A percentile compares a stretch with the other conserved stretches of the same genome.
phyloP scores from a whole-genome alignment of 1,284 basidiomycete species.

The Mycena sp. region DNA sequence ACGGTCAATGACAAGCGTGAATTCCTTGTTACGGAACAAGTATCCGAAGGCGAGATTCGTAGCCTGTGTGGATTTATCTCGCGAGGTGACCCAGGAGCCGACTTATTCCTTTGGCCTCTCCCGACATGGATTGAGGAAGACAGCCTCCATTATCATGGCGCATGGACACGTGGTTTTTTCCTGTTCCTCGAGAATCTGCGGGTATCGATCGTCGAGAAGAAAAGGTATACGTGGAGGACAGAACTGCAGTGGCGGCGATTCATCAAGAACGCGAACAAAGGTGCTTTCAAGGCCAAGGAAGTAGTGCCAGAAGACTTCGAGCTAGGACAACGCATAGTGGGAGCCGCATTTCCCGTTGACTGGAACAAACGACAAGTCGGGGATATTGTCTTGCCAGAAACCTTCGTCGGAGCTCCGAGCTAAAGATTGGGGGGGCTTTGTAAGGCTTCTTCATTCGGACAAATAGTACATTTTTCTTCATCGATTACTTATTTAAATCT shows the following conservation, averaged over 20 bases:
- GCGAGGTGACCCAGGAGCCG: background rate
- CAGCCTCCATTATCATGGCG: background rate
- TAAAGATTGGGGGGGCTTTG: no score
- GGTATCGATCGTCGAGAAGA: background rate
- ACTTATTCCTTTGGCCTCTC: background rate
- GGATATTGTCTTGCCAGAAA: no score
- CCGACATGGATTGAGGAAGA: background rate
- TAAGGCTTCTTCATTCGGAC: no score
- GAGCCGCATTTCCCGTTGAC: no score
- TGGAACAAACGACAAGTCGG: no score
- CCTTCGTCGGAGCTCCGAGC: no score
- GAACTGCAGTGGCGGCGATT: background rate
- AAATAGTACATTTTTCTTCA: no score
- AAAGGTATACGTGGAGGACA: background rate
- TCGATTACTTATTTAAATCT: no score
- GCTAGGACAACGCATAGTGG: no score
- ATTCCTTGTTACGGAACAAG: background rate
- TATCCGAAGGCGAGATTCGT: background rate
- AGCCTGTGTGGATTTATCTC: background rate
- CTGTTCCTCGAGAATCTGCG: background rate
- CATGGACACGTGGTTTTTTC: background rate
- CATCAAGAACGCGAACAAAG: background rate
- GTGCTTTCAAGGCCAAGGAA: background rate
- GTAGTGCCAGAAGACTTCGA: no score
- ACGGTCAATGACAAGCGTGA: no score